Evolutionary conservation across 371 early-diverging fungal genomes (phyloP).

Genomic region (Mucor plumbeus): DNA sequence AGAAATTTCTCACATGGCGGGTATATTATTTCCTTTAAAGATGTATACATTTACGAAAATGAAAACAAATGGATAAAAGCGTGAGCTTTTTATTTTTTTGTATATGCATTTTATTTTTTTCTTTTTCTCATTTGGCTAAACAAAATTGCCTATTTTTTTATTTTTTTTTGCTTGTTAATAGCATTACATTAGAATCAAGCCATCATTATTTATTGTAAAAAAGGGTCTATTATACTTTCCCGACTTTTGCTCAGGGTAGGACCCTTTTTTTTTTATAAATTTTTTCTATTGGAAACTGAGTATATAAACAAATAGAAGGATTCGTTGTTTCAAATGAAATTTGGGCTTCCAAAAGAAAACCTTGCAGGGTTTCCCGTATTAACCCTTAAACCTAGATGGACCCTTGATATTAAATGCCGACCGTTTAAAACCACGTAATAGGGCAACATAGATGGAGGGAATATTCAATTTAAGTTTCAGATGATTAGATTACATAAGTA

Average conservation of each 20-base stretch:
- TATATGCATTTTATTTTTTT: no score
- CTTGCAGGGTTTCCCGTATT: conserved; percentile 9
- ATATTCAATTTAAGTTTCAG: conserved; percentile 7
- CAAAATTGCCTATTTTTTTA: no score
- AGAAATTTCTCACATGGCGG: background rate
- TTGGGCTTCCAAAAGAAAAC: background rate
- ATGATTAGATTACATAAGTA: conserved; percentile 9
- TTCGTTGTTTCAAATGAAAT: background rate
- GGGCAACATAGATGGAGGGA: background rate
- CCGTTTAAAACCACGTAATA: conserved; percentile 1
- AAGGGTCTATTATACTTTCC: background rate
- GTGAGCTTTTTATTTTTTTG: no score
- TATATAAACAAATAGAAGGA: background rate
- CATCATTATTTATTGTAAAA: background rate
- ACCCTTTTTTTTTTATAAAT: conserved; percentile 5
- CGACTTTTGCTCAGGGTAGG: conserved; percentile 11
- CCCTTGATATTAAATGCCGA: conserved; percentile 11
- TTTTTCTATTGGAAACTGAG: background rate
- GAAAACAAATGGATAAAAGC: background rate
- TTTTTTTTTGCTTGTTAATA: no score
- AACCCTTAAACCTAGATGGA: conserved; percentile 10
- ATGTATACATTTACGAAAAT: background rate
- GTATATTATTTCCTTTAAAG: background rate
- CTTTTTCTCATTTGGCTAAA: no score
- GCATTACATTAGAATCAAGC: background rate